phyloP scores from a whole-genome alignment of 192 early-diverging fungal species.

The Glomus cerebriforme region DNA sequence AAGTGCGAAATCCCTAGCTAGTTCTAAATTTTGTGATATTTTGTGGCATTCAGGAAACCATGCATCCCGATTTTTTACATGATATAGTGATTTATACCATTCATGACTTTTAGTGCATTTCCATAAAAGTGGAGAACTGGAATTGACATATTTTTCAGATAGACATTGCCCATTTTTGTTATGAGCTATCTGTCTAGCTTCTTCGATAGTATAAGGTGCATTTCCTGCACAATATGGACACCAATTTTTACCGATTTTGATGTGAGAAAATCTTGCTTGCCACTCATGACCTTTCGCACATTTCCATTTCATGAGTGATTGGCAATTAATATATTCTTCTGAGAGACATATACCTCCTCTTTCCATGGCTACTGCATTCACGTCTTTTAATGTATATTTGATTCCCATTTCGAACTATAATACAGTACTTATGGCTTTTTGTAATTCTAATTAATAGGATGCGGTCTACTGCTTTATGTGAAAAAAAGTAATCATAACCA shows the following conservation, averaged over 20 bases:
- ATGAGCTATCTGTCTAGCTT: constrained; percentile 1
- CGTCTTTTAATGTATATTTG: too few relatives aligned
- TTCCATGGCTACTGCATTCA: not conserved
- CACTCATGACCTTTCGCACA: not conserved
- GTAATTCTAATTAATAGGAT: too few relatives aligned
- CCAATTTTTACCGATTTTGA: not conserved
- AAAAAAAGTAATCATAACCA: too few relatives aligned
- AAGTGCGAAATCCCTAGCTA: too few relatives aligned
- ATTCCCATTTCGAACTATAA: too few relatives aligned
- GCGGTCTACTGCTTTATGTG: too few relatives aligned
- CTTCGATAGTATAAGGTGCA: not conserved
- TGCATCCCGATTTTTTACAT: too few relatives aligned
- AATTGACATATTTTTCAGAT: not conserved
- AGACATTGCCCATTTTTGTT: not conserved
- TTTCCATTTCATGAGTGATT: not conserved
- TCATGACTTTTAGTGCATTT: not conserved
- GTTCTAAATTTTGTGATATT: too few relatives aligned
- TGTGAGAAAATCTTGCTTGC: not conserved
- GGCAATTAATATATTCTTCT: not conserved
- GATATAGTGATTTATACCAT: not conserved
- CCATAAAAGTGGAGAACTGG: not conserved
- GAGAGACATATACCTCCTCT: not conserved
- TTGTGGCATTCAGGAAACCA: too few relatives aligned
- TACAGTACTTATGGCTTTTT: too few relatives aligned
- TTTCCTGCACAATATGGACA: not conserved